Evolutionary conservation across 306 rosid genomes (phyloP).

Genomic region (Pterocarpus macrocarpus): DNA sequence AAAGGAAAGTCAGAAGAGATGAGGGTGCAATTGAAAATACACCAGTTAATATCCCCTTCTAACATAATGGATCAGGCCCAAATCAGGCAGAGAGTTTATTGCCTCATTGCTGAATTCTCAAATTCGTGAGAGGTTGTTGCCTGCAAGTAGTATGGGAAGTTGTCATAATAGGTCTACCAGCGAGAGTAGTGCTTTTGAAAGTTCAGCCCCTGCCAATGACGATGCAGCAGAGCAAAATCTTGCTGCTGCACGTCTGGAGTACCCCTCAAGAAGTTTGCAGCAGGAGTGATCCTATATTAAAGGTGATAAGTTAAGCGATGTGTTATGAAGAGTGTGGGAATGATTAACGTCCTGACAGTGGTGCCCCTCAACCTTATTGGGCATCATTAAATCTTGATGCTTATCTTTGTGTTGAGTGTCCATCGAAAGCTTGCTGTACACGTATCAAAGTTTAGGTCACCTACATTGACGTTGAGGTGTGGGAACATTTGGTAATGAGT

Average conservation of each 20-base stretch:
- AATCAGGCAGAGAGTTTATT: slow-evolving; percentile 50
- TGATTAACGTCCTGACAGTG: slow-evolving; percentile 96
- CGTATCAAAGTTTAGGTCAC: slow-evolving; percentile 98
- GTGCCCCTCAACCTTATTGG: slow-evolving; percentile 98
- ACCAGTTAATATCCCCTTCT: too few species aligned
- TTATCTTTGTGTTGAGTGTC: slow-evolving; percentile 98
- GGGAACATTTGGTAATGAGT: slow-evolving; percentile 97
- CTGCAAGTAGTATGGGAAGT: slow-evolving; percentile 96
- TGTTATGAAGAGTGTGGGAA: slow-evolving; percentile 89
- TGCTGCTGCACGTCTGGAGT: slow-evolving; percentile 64
- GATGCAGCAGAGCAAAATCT: slow-evolving; percentile 82
- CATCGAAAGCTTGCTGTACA: slow-evolving; percentile 99
- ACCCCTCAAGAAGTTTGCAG: slow-evolving; percentile 77
- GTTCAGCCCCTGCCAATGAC: slow-evolving; percentile 84
- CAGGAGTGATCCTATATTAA: slow-evolving; percentile 78
- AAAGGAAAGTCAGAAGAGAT: too few species aligned
- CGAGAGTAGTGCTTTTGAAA: slow-evolving; percentile 98
- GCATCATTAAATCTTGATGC: slow-evolving; percentile 98
- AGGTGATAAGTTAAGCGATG: slow-evolving; percentile 91
- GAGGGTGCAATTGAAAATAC: too few species aligned
- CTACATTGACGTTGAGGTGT: slow-evolving; percentile 94
- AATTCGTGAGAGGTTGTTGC: slow-evolving; percentile 91
- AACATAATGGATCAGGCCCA: too few species aligned
- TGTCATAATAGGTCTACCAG: slow-evolving; percentile 91
- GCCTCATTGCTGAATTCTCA: slow-evolving; percentile 98